Base-by-base conservation (phyloP, 2,329 filamentous ascomycete species). In the Fusarium nisikadoi region DNA sequence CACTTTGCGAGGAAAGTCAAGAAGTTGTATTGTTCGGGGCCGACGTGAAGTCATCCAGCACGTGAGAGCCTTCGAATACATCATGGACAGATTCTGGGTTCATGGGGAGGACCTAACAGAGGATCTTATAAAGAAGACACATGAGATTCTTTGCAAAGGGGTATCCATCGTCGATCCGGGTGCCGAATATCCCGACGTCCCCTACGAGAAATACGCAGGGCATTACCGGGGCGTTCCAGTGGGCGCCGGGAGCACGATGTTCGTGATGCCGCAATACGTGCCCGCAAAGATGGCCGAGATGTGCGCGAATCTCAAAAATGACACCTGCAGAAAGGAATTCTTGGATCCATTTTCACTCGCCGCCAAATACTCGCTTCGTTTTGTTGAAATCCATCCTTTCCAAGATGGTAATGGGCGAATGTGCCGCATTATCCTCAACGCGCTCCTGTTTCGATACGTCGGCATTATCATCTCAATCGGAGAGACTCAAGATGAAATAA, bases 331-430 rank as follows among this genome's bases (percentile, higher is more conserved):
- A n/a, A 75, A 62, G 2, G 58, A 69, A 11, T 7, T 39, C 10
- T 8, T 80, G 1, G 79, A 81, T n/a, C 77, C 78, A 0, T 77
- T 81, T 36, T 79, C 77, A 0, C 41, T 80, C 2, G 78, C 77
- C 0, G 46, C 78, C 0, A 80, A 80, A 19, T 77, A 78, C 20
- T 76, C 76, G 0, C 58, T 77, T 5, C 50, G 70, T 6, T 80
- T 84, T 35, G 78, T 83, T 16, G 75, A 76, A 11, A 83, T 83
- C 4, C 81, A 84, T 14, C 83, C 81, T 0, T 84, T 84, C 29
- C 74, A 76, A 16, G 81, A 84, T 31, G 82, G 81, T 0, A 84
- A 84, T 33, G 81, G 81, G 0, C 66, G 81, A 4, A 76, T 79
- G 68, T 82, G 80, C 41, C 76, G 81, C 1, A 73, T 84, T 16